Base-by-base conservation (phyloP, 23 red algal species). In the Chondrus crispus region DNA sequence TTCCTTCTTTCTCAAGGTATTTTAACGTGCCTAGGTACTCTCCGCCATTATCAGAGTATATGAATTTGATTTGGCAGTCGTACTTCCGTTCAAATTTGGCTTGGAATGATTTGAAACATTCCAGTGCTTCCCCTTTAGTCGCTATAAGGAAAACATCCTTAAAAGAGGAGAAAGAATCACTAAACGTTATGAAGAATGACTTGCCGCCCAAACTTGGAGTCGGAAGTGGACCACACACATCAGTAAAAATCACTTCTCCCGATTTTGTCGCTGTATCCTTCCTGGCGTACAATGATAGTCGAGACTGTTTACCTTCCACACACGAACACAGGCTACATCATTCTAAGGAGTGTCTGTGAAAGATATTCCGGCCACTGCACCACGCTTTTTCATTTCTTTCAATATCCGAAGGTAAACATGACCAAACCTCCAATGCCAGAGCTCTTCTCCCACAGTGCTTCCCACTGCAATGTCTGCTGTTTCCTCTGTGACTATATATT, bases 181-280 rank as follows among this genome's bases (percentile, higher is more conserved):
- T 75, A 44, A 40, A 75, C 12, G 69, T 46, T 7, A 75, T 44
- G 32, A 75, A 75, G 22, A 46, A 75, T 44, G 39, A 46, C 37
- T 75, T 75, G n/a, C 37, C 37, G 43, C 69, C 69, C 6, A 75
- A 46, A n/a, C 69, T 75, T 40, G 69, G 12, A n/a, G 69, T 75
- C 7, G n/a, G 24, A 4, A 75, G 7, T 39, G 69, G 69, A 33
- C 69, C 69, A 75, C 32, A 75, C 8, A 75, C 48, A n/a, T 75
- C 69, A 5, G 69, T 33, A 35, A 33, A 75, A 6, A 75, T 75
- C 14, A 75, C 33, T 11, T 75, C 69, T 41, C 69, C 69, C 5
- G 48, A 12, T 5, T 12, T 35, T 6, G 5, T 44, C 22, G 43
- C 8, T 6, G 6, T 44, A 11, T 41, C 33, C 7, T 5, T 16